Conservation (phyloP, 2,329 filamentous ascomycete genomes). For the Trichophyton rubrum region DNA sequence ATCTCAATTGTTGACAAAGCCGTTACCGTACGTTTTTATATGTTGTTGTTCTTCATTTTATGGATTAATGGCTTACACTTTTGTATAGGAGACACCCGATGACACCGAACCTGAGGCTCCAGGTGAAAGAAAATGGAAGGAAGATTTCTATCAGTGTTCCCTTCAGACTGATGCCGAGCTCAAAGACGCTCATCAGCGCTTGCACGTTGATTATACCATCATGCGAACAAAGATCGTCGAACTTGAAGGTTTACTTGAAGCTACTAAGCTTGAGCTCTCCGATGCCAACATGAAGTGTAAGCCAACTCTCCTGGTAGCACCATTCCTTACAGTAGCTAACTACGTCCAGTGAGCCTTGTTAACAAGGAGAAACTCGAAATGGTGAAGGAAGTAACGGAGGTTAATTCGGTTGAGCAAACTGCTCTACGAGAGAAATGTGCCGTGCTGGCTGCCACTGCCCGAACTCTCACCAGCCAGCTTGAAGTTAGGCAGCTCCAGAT, state of each 20-base stretch:
- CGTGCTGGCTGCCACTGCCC: constrained; percentile 22
- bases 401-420: constrained; percentile 23
- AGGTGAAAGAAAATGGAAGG: constrained; percentile 3
- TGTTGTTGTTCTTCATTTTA: not conserved
- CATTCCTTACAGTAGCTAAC: constrained; percentile 14
- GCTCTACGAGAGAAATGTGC: constrained; percentile 27
- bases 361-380: constrained; percentile 29
- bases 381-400: constrained; percentile 26
- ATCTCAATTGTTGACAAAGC: constrained; percentile 17
- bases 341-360: constrained; percentile 22
- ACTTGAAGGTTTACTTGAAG: constrained; percentile 26
- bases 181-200: constrained; percentile 24
- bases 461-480: constrained; percentile 29
- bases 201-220: constrained; percentile 29
- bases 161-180: constrained; percentile 20
- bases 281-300: constrained; percentile 28
- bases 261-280: constrained; percentile 25
- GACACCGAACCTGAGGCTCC: not conserved
- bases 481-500: constrained; percentile 28
- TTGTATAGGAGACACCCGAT: not conserved
- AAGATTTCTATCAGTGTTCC: not conserved
- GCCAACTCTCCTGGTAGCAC: constrained; percentile 9
- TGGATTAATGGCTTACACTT: not conserved
- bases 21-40: not conserved
- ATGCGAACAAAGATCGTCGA: constrained; percentile 29